Conservation (phyloP, 1,139 yeast species). For the Meyerozyma athensensis region DNA sequence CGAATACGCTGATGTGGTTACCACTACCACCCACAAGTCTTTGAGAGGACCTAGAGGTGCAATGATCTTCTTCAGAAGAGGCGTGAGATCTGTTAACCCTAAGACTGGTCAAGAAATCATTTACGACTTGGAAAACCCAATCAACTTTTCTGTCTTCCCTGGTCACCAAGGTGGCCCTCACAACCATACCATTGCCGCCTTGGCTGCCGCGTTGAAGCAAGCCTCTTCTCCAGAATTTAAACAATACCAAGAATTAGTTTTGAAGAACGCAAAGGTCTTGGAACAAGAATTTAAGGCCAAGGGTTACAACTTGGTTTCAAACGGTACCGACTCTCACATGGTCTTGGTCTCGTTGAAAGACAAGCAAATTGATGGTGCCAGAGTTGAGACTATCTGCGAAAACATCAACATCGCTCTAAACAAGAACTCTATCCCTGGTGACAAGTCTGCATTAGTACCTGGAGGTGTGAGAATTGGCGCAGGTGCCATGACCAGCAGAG, state of each 20-base stretch:
- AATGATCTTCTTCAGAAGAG: slow-evolving; percentile 94
- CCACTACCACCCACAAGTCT: slow-evolving; percentile 96
- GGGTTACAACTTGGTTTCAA: slow-evolving; percentile 80
- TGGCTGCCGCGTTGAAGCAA: slow-evolving; percentile 92
- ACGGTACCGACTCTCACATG: slow-evolving; percentile 94
- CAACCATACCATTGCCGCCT: slow-evolving; percentile 93
- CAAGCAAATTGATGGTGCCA: slow-evolving; percentile 89
- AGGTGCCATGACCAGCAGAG: slow-evolving; percentile 98
- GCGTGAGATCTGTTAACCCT: slow-evolving; percentile 68
- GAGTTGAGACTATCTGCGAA: slow-evolving; percentile 89
- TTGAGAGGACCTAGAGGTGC: slow-evolving; percentile 99
- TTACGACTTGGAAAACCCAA: slow-evolving; percentile 83
- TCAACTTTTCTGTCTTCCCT: slow-evolving; percentile 95
- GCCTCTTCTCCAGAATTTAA: slow-evolving; percentile 81
- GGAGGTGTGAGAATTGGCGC: slow-evolving; percentile 96
- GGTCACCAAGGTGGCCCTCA: slow-evolving; percentile 99
- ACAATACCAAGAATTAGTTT: slow-evolving; percentile 78
- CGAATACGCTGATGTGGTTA: slow-evolving; percentile 91
- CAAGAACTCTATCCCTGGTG: slow-evolving; percentile 96
- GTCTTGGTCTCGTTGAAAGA: slow-evolving; percentile 81
- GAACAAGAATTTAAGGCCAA: slow-evolving; percentile 62
- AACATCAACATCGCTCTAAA: slow-evolving; percentile 89
- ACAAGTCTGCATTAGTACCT: slow-evolving; percentile 90
- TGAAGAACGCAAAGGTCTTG: slow-evolving; percentile 73
- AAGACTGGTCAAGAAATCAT: slow-evolving; percentile 85